These are phyloP conservation scores for Ceriops tagal DNA, from an alignment of 345 rosid species.

Conservation along the genomic window DNA sequence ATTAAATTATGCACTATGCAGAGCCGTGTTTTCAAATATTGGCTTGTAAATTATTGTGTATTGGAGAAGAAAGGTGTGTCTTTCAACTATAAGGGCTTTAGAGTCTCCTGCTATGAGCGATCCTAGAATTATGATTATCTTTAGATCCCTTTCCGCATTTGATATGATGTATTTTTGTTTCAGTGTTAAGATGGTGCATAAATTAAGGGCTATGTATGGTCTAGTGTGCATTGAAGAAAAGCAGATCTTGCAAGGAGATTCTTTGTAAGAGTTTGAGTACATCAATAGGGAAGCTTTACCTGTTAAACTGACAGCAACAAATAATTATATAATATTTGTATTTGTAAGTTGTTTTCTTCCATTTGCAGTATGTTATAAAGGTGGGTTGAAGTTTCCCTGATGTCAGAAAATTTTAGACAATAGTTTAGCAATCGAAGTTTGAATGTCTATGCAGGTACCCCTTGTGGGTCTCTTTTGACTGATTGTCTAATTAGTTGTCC, in stretches of 20 bases:
- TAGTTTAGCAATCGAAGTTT: too few relatives aligned
- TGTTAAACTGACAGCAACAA: too few relatives aligned
- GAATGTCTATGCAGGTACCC: too few relatives aligned
- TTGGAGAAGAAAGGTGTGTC: neutral
- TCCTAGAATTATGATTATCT: conserved; percentile 1
- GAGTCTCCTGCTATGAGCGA: neutral
- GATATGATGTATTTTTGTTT: neutral
- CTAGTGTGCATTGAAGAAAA: neutral
- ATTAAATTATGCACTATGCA: neutral
- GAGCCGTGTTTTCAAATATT: conserved; percentile 8
- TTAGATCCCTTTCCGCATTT: neutral
- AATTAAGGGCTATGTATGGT: neutral
- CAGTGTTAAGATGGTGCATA: conserved; percentile 2
- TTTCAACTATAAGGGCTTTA: neutral
- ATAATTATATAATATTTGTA: too few relatives aligned
- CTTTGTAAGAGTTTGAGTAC: neutral
- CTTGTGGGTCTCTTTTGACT: too few relatives aligned
- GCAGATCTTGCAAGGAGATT: neutral
- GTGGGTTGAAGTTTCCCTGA: too few relatives aligned
- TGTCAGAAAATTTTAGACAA: too few relatives aligned
- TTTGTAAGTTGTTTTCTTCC: too few relatives aligned
- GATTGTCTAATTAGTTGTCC: too few relatives aligned
- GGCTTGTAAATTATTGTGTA: conserved; percentile 12
- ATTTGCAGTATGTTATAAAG: too few relatives aligned
- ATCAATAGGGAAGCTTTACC: too few relatives aligned